Conservation (phyloP, 2,329 filamentous ascomycete genomes). For the Sclerotinia minor region DNA sequence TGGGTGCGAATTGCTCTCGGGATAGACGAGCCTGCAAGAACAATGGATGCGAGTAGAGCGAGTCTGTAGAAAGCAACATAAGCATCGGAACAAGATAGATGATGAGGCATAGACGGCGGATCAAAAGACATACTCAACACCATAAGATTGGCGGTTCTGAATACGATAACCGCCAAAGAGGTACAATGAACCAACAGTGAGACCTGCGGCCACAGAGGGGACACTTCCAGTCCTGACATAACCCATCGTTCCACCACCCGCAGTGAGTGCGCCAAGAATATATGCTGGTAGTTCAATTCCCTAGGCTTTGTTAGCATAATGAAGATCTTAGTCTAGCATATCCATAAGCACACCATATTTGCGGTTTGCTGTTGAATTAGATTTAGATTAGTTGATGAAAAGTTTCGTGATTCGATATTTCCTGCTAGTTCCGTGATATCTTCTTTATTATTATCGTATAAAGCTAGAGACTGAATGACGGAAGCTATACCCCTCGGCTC, state of each 20-base stretch:
- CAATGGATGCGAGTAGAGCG: constrained; percentile 80
- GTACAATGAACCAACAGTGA: constrained; percentile 75
- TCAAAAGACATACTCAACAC: constrained; percentile 58
- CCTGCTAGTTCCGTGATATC: neutral
- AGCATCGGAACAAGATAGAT: constrained; percentile 7
- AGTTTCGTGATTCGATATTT: constrained; percentile 1
- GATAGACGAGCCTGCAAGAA: constrained; percentile 81
- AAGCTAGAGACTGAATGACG: constrained; percentile 11
- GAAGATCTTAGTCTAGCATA: neutral
- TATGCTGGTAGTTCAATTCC: constrained; percentile 65
- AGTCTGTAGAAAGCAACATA: constrained; percentile 45
- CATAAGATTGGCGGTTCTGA: constrained; percentile 72
- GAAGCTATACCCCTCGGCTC: constrained; percentile 23
- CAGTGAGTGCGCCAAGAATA: constrained; percentile 77
- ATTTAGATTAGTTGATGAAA: constrained; percentile 4
- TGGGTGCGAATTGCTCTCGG: constrained; percentile 79
- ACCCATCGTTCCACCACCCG: constrained; percentile 82
- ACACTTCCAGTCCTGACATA: constrained; percentile 82
- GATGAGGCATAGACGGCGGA: neutral
- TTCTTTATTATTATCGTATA: neutral
- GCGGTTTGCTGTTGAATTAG: constrained; percentile 19
- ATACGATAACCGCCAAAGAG: constrained; percentile 80
- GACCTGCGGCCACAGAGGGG: constrained; percentile 81
- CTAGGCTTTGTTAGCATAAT: constrained; percentile 29
- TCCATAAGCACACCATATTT: constrained; percentile 34